A percentile compares a stretch with the other conserved stretches of the same genome.
Evolutionary conservation across 1,284 basidiomycete genomes (phyloP).

Genomic region (Meripilus lineatus): DNA sequence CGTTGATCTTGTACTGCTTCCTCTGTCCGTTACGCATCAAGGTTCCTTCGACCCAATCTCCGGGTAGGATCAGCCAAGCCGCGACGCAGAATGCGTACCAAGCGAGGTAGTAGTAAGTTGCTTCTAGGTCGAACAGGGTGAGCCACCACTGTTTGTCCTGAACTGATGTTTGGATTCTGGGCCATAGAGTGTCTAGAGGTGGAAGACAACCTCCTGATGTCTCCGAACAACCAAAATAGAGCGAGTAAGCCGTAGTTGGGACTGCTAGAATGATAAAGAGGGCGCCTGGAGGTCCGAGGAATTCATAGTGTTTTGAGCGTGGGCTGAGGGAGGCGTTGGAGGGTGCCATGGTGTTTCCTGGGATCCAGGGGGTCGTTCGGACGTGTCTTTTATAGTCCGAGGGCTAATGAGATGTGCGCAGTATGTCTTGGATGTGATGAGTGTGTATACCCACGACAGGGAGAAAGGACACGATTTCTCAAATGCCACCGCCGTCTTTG

Average conservation of each 20-base stretch:
- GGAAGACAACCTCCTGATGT: constrained; percentile 72
- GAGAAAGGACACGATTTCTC: no score
- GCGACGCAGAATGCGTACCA: constrained; percentile 91
- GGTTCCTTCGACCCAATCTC: constrained; percentile 80
- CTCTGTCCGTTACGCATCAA: constrained; percentile 74
- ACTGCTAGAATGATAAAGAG: constrained; percentile 69
- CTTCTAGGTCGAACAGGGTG: constrained; percentile 78
- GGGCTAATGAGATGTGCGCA: no score
- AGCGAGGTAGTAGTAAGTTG: constrained; percentile 69
- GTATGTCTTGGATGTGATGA: no score
- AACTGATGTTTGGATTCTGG: constrained; percentile 44
- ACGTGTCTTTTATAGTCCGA: no score
- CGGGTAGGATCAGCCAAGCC: constrained; percentile 84
- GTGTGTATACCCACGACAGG: no score
- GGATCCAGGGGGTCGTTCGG: no score
- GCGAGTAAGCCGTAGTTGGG: constrained; percentile 71
- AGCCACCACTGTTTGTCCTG: constrained; percentile 58
- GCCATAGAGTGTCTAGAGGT: constrained; percentile 36
- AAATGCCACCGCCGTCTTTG: no score
- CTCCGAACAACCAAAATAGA: constrained; percentile 87
- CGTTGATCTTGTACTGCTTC: constrained; percentile 93
- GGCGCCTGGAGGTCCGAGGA: constrained; percentile 83
- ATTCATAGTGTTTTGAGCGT: constrained; percentile 72
- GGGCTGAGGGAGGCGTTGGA: constrained; percentile 46
- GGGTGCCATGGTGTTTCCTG: no score